Evolutionary conservation across 78 protist genomes (phyloP).

Genomic region (Blattamonas nauphoetae): DNA sequence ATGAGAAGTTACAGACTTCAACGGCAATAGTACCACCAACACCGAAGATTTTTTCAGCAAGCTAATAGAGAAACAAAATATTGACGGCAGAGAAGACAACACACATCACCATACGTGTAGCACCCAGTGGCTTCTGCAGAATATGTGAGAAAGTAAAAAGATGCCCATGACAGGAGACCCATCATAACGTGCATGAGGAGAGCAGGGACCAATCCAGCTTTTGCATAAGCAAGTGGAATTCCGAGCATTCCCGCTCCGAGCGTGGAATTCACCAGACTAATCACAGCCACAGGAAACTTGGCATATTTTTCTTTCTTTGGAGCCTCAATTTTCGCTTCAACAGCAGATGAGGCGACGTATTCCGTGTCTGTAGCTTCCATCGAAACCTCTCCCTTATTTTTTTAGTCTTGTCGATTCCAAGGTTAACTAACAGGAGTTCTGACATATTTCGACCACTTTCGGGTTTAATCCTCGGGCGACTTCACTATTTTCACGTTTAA

Average conservation of each 20-base stretch:
- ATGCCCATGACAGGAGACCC: neutral
- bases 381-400: no score
- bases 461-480: no score
- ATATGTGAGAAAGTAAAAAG: neutral
- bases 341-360: no score
- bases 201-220: neutral
- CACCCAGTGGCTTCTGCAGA: neutral
- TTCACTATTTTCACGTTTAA: no score
- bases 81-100: neutral
- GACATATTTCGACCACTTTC: no score
- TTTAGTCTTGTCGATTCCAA: no score
- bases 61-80: neutral
- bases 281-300: neutral
- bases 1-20: neutral
- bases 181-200: neutral
- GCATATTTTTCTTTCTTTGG: no score
- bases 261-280: neutral
- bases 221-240: neutral
- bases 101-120: neutral
- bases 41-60: neutral
- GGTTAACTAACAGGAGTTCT: no score
- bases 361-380: no score
- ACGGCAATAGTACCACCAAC: neutral
- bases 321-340: no score
- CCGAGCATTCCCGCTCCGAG: slow-evolving; percentile 10